These are phyloP conservation scores for Gaeumannomyces tritici DNA, from an alignment of 2,329 filamentous ascomycete genomes.

Conservation along the genomic window DNA sequence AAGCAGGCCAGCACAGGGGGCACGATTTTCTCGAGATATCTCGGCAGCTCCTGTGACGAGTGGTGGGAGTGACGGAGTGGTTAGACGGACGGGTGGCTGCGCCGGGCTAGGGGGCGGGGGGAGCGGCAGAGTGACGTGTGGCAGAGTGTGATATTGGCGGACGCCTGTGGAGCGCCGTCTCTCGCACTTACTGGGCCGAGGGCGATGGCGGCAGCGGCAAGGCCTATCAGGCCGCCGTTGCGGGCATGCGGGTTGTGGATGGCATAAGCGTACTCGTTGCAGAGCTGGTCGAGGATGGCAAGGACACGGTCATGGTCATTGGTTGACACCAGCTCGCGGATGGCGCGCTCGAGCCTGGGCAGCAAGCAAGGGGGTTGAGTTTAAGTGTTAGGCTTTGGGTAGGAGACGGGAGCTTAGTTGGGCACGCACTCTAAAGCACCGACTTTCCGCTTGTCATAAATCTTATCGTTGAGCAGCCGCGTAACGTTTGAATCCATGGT, in stretches of 20 bases:
- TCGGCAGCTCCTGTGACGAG: slow-evolving; percentile 74
- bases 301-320: slow-evolving; percentile 74
- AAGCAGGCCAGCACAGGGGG: slow-evolving; percentile 96
- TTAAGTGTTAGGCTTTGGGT: neutral
- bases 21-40: slow-evolving; percentile 87
- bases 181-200: slow-evolving; percentile 66
- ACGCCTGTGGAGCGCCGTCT: neutral
- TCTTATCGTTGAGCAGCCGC: slow-evolving; percentile 90
- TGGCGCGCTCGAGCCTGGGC: slow-evolving; percentile 73
- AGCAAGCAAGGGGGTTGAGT: slow-evolving; percentile 2
- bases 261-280: slow-evolving; percentile 94
- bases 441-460: slow-evolving; percentile 96
- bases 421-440: slow-evolving; percentile 82
- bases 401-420: slow-evolving; percentile 3
- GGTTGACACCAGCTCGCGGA: slow-evolving; percentile 69
- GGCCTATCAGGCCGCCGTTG: slow-evolving; percentile 90
- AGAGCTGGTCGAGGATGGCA: slow-evolving; percentile 89
- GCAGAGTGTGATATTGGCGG: neutral
- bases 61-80: neutral
- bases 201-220: slow-evolving; percentile 92
- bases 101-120: neutral
- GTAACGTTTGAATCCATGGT: slow-evolving; percentile 83
- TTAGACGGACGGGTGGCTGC: neutral
- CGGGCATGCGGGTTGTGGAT: slow-evolving; percentile 93
- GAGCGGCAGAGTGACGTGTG: neutral